These are phyloP conservation scores for Fomitopsis serialis DNA, from an alignment of 768 basidiomycete species.

Conservation along the genomic window DNA sequence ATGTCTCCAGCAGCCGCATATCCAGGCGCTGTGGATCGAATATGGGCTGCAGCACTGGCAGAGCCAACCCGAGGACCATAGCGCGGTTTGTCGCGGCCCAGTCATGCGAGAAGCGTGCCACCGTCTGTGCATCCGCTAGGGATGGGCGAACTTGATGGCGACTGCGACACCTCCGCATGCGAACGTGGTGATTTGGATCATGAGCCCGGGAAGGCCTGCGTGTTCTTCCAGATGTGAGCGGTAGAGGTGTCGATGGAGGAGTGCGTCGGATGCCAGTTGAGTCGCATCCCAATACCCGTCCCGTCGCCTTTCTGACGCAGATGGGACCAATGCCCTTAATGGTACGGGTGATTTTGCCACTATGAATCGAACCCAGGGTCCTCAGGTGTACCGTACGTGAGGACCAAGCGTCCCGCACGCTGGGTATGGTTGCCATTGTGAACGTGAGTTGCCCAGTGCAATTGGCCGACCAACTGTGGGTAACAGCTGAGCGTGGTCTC, in stretches of 20 bases:
- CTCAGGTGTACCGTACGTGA: slow-evolving; percentile 7
- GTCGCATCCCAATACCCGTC: slow-evolving; percentile 5
- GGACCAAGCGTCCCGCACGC: slow-evolving; percentile 4
- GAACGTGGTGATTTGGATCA: slow-evolving; percentile 30
- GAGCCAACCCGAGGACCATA: background rate
- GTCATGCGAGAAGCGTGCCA: slow-evolving; percentile 29
- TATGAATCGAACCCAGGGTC: slow-evolving; percentile 10
- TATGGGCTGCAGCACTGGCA: slow-evolving; percentile 19
- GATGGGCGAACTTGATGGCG: slow-evolving; percentile 28
- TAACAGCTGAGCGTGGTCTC: slow-evolving; percentile 3
- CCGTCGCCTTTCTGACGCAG: background rate
- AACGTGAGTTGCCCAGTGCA: slow-evolving; percentile 8
- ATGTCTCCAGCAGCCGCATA: slow-evolving; percentile 26
- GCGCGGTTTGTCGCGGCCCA: slow-evolving; percentile 28
- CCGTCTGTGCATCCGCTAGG: slow-evolving; percentile 32
- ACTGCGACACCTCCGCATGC: slow-evolving; percentile 23
- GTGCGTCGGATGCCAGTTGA: slow-evolving; percentile 1
- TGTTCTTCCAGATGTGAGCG: slow-evolving; percentile 1
- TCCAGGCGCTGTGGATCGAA: slow-evolving; percentile 29
- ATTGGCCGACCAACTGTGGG: slow-evolving; percentile 8
- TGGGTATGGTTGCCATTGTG: background rate
- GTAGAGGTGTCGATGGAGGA: background rate
- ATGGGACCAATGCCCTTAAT: background rate
- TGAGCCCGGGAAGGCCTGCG: slow-evolving; percentile 25
- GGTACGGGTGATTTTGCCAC: background rate